phyloP scores from a whole-genome alignment of 2,329 filamentous ascomycete species.

The Fusarium continuum region DNA sequence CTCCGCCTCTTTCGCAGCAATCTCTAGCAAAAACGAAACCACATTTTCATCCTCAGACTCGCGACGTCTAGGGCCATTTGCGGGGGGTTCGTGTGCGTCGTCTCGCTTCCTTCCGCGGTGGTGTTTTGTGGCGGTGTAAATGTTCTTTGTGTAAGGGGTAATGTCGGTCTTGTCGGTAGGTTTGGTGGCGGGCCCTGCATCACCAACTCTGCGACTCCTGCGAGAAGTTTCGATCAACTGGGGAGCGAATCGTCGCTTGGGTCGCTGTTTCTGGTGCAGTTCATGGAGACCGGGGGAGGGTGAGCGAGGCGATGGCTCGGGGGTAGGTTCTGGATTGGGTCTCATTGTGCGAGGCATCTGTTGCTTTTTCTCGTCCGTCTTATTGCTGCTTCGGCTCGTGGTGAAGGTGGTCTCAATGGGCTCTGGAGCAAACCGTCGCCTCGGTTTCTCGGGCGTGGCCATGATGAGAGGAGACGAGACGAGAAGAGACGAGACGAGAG shows the following conservation, averaged over 20 bases:
- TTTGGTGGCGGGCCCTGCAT: slow-evolving; percentile 68
- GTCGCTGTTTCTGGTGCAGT: slow-evolving; percentile 55
- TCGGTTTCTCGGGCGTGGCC: slow-evolving; percentile 54
- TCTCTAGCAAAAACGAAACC: slow-evolving; percentile 78
- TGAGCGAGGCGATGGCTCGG: slow-evolving; percentile 62
- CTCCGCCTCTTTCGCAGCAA: slow-evolving; percentile 83
- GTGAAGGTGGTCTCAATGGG: slow-evolving; percentile 78
- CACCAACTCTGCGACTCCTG: slow-evolving; percentile 73
- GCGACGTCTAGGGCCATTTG: slow-evolving; percentile 55
- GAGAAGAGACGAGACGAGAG: slow-evolving; percentile 44
- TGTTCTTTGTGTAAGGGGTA: slow-evolving; percentile 69
- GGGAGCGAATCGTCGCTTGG: slow-evolving; percentile 71
- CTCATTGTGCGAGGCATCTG: slow-evolving; percentile 47
- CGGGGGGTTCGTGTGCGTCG: slow-evolving; percentile 15
- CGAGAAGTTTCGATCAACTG: slow-evolving; percentile 84
- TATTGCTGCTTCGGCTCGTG: slow-evolving; percentile 59
- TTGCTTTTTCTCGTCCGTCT: slow-evolving; percentile 39
- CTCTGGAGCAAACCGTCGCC: slow-evolving; percentile 71
- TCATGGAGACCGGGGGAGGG: slow-evolving; percentile 55
- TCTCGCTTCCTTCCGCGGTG: slow-evolving; percentile 48
- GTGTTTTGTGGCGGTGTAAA: slow-evolving; percentile 60
- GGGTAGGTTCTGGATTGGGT: slow-evolving; percentile 67
- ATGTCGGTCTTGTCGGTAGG: slow-evolving; percentile 78
- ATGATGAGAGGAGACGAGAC: slow-evolving; percentile 53
- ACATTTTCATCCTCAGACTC: slow-evolving; percentile 80